Evolutionary conservation across 2,329 filamentous ascomycete genomes (phyloP).

Genomic region (Fusarium sp.): DNA sequence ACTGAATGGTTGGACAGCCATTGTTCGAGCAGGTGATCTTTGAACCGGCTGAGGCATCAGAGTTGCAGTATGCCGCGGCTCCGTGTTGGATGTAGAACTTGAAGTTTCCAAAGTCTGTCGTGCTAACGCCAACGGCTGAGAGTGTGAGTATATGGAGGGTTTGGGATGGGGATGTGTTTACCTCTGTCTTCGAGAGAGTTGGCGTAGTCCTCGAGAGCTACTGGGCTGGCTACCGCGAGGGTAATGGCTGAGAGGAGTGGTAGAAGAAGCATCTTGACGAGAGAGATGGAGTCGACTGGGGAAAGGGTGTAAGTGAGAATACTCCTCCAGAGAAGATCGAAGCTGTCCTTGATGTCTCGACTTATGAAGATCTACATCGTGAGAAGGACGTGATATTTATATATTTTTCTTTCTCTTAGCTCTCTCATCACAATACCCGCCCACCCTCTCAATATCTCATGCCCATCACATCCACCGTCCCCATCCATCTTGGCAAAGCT

Average conservation of each 20-base stretch:
- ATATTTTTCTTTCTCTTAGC: conserved; percentile 1
- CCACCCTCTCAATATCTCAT: neutral
- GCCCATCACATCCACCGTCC: neutral
- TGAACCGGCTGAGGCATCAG: conserved; percentile 51
- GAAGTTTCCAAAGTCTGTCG: conserved; percentile 52
- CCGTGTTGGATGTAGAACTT: conserved; percentile 64
- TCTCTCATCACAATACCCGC: conserved; percentile 27
- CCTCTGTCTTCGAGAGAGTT: conserved; percentile 49
- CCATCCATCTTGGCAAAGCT: conserved; percentile 16
- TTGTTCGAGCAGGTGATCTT: conserved; percentile 56
- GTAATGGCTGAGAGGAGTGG: conserved; percentile 43
- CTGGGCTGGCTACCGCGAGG: conserved; percentile 43
- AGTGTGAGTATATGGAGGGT: neutral
- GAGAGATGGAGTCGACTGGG: neutral
- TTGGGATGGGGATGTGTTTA: conserved; percentile 31
- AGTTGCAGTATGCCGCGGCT: conserved; percentile 66
- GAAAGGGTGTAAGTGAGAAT: neutral
- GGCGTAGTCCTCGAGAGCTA: conserved; percentile 42
- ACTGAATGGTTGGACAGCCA: conserved; percentile 57
- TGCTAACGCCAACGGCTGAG: conserved; percentile 10
- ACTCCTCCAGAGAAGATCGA: conserved; percentile 8
- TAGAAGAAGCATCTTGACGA: conserved; percentile 39
- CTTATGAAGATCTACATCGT: conserved; percentile 7
- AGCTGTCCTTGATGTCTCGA: conserved; percentile 21
- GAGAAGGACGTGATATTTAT: conserved; percentile 22